A percentile compares a stretch with the other conserved stretches of the same genome.
Evolutionary conservation across 2,329 filamentous ascomycete genomes (phyloP).

Genomic region (Niveomyces coronatus): DNA sequence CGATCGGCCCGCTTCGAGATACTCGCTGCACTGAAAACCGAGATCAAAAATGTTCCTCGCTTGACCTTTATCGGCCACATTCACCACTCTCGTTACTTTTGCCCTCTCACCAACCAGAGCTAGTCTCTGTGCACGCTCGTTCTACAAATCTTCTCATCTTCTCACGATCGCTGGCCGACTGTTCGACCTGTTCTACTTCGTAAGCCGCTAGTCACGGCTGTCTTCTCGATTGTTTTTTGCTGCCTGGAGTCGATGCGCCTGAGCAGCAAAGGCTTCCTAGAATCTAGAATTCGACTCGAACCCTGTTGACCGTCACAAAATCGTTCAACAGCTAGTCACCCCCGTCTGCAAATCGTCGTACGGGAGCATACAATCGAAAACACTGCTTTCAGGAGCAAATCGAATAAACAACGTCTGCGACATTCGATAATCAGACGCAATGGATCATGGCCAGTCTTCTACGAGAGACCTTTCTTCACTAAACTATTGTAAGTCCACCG

Average conservation of each 20-base stretch:
- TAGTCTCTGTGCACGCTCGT: constrained; percentile 39
- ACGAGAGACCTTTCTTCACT: constrained; percentile 6
- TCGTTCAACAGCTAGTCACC: background rate
- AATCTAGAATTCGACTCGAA: too few relatives aligned
- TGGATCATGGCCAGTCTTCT: background rate
- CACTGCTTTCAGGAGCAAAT: background rate
- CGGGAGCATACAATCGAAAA: background rate
- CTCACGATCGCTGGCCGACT: constrained; percentile 14
- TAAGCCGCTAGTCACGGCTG: background rate
- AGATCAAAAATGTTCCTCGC: constrained; percentile 23
- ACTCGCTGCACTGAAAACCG: background rate
- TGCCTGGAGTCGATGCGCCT: too few relatives aligned
- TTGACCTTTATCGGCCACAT: constrained; percentile 20
- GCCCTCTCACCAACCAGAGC: constrained; percentile 26
- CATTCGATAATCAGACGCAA: background rate
- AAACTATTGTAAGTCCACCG: constrained; percentile 4
- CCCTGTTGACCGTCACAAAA: too few relatives aligned
- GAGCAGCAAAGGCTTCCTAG: too few relatives aligned
- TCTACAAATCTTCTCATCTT: constrained; percentile 16
- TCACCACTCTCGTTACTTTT: constrained; percentile 15
- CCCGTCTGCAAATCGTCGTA: background rate
- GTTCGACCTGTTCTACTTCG: background rate
- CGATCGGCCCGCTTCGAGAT: too few relatives aligned
- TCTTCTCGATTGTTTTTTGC: too few relatives aligned
- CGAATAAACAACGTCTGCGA: background rate